Base-by-base conservation (phyloP, 805 yeast genomes). In the Isabelozyma pseudorhagii region DNA sequence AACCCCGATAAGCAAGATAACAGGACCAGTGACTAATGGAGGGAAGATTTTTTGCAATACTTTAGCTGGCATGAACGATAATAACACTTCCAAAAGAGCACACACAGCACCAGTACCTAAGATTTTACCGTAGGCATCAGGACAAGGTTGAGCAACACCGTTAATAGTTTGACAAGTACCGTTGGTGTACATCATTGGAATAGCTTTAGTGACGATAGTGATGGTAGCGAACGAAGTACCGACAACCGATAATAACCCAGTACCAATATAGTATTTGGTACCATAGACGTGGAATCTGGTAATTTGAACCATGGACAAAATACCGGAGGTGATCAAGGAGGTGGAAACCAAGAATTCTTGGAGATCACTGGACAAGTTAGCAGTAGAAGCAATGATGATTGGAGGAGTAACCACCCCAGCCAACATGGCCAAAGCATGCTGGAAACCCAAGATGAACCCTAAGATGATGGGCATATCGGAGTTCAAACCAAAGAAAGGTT, bases 211-310 rank as follows among this genome's bases (percentile, higher is more conserved):
- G 15, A 42, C 45, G 27, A 42, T 42, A 6, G 45, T 42, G 60
- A 91, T 87, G 25, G 96, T 89, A 11, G 96, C 89, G 66, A 91
- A 91, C 1, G 96, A 85, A 10, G 96, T 88, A 56, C 97, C 97
- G 17, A 90, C 96, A 39, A 91, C 96, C 9, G 96, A 87, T 44
- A 92, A 75, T 59, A 90, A 69, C 38, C 97, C 97, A 0, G 97
- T 89, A 34, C 97, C 97, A 18, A 91, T 65, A 61, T 78, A 89
- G 68, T 85, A 88, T 27, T 82, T 84, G 2, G 97, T 89, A 45
- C 77, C 79, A 14, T 77, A 83, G 49, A 91, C 80, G 59, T 84
- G 89, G 71, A 91, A 83, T 52, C 97, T 79, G 8, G 96, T 85
- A 62, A 91, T 63, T 53, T 63, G 68, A 55, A 92, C 69, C 25